These are phyloP conservation scores for Monilinia fructigena DNA, from an alignment of 2,329 filamentous ascomycete species.

Conservation along the genomic window DNA sequence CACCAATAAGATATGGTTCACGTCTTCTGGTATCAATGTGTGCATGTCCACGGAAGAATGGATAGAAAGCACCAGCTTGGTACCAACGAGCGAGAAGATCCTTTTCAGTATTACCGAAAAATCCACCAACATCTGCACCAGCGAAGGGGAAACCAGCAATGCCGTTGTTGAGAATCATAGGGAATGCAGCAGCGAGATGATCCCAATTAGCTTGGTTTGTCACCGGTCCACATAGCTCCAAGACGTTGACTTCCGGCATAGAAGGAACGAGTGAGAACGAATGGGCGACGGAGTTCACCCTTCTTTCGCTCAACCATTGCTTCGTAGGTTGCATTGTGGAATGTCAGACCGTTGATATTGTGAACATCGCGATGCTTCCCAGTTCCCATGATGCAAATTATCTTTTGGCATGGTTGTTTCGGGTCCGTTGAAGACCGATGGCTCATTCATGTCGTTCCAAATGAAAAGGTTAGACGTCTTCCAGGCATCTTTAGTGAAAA, in stretches of 20 bases:
- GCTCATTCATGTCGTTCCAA: constrained; percentile 99
- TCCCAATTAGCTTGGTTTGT: constrained; percentile 96
- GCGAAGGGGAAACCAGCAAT: constrained; percentile 92
- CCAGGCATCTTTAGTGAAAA: constrained; percentile 88
- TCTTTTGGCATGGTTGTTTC: constrained; percentile 99
- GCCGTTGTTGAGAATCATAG: constrained; percentile 91
- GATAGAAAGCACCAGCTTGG: constrained; percentile 93
- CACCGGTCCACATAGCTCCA: constrained; percentile 98
- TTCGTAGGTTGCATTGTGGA: constrained; percentile 90
- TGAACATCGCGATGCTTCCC: constrained; percentile 98
- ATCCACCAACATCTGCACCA: constrained; percentile 93
- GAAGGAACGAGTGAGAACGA: constrained; percentile 89
- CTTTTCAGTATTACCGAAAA: constrained; percentile 95
- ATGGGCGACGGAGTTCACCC: constrained; percentile 81
- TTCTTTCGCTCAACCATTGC: constrained; percentile 82
- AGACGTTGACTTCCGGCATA: constrained; percentile 86
- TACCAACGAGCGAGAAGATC: constrained; percentile 94
- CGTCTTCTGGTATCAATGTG: constrained; percentile 94
- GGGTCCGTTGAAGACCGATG: constrained; percentile 96
- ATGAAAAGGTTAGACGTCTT: constrained; percentile 91
- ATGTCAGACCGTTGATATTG: constrained; percentile 92
- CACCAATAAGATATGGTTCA: constrained; percentile 84
- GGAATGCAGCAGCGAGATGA: constrained; percentile 82
- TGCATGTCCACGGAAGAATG: constrained; percentile 95
- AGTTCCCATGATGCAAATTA: constrained; percentile 85